Evolutionary conservation across 1,284 basidiomycete species (phyloP).

Genomic region (Vanrija pseudolonga): DNA sequence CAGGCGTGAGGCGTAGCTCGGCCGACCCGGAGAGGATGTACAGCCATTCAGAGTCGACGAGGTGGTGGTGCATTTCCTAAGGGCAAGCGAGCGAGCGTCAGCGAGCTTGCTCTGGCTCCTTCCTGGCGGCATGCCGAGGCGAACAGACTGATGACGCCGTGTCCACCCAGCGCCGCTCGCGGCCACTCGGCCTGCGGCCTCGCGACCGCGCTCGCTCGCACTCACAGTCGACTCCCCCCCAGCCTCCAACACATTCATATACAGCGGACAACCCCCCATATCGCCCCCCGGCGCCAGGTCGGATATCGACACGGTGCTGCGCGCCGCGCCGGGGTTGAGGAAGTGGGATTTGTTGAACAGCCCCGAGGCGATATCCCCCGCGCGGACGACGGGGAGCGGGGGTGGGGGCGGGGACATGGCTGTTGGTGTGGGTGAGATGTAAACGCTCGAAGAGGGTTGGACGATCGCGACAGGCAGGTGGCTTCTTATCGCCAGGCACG

Average conservation of each 20-base stretch:
- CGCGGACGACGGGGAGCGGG: slow-evolving; percentile 19
- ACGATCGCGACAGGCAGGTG: too few relatives aligned
- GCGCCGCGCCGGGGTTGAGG: slow-evolving; percentile 14
- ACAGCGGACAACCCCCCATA: neutral
- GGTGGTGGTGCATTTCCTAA: slow-evolving; percentile 27
- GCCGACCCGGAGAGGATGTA: slow-evolving; percentile 23
- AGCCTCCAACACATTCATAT: slow-evolving; percentile 2
- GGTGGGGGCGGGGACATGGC: neutral
- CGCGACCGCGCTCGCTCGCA: slow-evolving; percentile 1
- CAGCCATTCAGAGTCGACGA: slow-evolving; percentile 26
- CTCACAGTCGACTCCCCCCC: slow-evolving; percentile 20
- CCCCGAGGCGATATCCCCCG: slow-evolving; percentile 13
- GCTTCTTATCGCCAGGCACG: too few relatives aligned
- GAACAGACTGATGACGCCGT: too few relatives aligned
- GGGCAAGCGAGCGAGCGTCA: neutral
- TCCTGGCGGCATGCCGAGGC: neutral
- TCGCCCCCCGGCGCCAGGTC: slow-evolving; percentile 17
- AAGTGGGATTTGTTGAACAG: slow-evolving; percentile 9
- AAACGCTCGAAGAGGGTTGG: too few relatives aligned
- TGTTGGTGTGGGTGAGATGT: too few relatives aligned
- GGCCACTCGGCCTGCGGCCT: neutral
- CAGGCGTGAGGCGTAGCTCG: slow-evolving; percentile 8
- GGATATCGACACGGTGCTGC: slow-evolving; percentile 11
- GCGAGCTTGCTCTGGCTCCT: too few relatives aligned
- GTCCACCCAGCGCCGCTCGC: neutral